Evolutionary conservation across 805 yeast genomes (phyloP).

Genomic region (Candida suzukii): DNA sequence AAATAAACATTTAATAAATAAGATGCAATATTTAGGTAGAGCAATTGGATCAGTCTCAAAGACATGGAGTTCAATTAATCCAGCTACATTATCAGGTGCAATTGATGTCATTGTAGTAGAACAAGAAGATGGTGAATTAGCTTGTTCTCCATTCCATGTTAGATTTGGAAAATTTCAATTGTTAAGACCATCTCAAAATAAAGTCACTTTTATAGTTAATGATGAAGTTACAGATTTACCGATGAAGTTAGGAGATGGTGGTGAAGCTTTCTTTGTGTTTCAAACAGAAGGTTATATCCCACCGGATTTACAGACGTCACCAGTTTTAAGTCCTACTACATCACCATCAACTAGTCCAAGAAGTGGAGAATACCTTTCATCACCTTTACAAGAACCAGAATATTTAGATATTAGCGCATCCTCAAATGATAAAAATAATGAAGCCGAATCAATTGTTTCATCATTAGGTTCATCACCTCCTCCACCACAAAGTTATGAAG

Average conservation of each 20-base stretch:
- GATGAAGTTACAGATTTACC: constrained; percentile 76
- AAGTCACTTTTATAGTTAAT: constrained; percentile 83
- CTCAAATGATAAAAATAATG: neutral
- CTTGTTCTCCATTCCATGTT: constrained; percentile 95
- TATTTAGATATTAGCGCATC: constrained; percentile 36
- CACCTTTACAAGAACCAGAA: constrained; percentile 39
- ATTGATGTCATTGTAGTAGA: constrained; percentile 94
- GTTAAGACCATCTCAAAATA: constrained; percentile 90
- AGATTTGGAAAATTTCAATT: constrained; percentile 93
- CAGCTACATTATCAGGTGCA: constrained; percentile 94
- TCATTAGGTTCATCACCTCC: constrained; percentile 4
- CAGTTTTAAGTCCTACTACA: constrained; percentile 61
- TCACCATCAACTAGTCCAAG: constrained; percentile 45
- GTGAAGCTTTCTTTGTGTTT: constrained; percentile 96
- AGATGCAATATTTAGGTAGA: constrained; percentile 96
- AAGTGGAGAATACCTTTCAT: constrained; percentile 8
- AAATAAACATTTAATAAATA: neutral
- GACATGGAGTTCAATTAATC: constrained; percentile 95
- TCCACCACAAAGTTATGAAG: constrained; percentile 5
- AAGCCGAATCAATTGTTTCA: constrained; percentile 2
- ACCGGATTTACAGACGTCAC: constrained; percentile 73
- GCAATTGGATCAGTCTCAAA: constrained; percentile 93
- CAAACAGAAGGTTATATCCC: constrained; percentile 77
- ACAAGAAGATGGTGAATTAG: constrained; percentile 62
- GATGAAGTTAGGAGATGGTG: constrained; percentile 96